A percentile compares a stretch with the other conserved stretches of the same genome.
Evolutionary conservation across 106 monocot species (phyloP).

Genomic region (Cymbidium sinense): DNA sequence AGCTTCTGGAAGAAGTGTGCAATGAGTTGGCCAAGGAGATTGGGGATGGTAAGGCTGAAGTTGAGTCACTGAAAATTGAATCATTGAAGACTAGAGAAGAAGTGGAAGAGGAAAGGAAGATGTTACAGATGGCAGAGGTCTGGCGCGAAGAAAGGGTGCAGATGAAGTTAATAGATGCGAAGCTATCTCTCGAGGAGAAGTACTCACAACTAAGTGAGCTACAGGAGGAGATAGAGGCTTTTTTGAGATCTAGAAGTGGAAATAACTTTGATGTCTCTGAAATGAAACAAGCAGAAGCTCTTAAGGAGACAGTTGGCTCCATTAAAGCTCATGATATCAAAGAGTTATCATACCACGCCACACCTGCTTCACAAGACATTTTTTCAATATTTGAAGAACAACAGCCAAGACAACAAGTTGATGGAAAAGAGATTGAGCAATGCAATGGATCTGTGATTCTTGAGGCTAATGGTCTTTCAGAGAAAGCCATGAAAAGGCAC

Average conservation of each 20-base stretch:
- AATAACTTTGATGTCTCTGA: conserved; percentile 12
- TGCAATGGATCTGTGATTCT: conserved; percentile 27
- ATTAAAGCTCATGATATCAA: conserved; percentile 47
- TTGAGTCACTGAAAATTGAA: conserved; percentile 70
- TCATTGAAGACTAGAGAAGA: conserved; percentile 63
- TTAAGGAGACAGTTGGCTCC: conserved; percentile 37
- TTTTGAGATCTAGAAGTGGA: conserved; percentile 19
- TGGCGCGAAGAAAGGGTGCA: conserved; percentile 99
- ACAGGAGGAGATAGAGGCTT: conserved; percentile 54
- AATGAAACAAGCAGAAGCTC: conserved; percentile 47
- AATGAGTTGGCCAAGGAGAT: conserved; percentile 94
- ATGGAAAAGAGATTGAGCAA: conserved; percentile 56
- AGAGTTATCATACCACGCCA: conserved; percentile 70
- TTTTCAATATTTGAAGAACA: conserved; percentile 77
- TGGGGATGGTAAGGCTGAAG: conserved; percentile 79
- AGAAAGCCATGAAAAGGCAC: conserved; percentile 16
- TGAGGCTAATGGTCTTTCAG: conserved; percentile 6
- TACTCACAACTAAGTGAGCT: conserved; percentile 52
- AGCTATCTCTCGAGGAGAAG: conserved; percentile 78
- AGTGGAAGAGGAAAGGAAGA: conserved; percentile 85
- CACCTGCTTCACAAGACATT: conserved; percentile 71
- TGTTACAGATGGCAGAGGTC: conserved; percentile 99
- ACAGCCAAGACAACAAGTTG: conserved; percentile 33
- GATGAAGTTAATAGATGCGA: conserved; percentile 96
- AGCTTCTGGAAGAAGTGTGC: conserved; percentile 89